Conservation (phyloP, 2,329 filamentous ascomycete species). For the Aureobasidium zeae region DNA sequence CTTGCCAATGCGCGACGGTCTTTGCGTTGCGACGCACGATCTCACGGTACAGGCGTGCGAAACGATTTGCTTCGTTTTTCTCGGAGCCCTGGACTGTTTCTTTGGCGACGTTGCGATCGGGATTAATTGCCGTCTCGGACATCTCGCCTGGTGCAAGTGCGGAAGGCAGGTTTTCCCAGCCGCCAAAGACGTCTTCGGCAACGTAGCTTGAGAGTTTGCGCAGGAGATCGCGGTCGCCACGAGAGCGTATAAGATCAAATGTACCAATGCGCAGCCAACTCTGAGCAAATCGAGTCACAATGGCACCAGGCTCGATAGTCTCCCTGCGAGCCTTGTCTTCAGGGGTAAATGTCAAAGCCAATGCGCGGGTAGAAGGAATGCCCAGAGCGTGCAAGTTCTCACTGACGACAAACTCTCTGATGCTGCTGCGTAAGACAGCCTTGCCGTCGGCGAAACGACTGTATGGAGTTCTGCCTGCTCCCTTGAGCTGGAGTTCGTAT, state of each 20-base stretch:
- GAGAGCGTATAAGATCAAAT: constrained; percentile 79
- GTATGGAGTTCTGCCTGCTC: constrained; percentile 87
- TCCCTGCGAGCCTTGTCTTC: constrained; percentile 67
- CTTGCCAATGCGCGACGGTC: constrained; percentile 90
- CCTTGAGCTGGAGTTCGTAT: constrained; percentile 91
- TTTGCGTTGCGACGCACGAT: constrained; percentile 75
- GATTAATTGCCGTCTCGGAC: constrained; percentile 39
- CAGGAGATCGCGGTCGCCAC: constrained; percentile 68
- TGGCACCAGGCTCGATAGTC: constrained; percentile 76
- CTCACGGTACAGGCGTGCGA: constrained; percentile 76
- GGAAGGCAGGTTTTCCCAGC: constrained; percentile 75
- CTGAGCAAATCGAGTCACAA: constrained; percentile 85
- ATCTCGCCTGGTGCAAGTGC: constrained; percentile 41
- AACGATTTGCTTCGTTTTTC: constrained; percentile 68
- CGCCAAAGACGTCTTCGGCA: constrained; percentile 76
- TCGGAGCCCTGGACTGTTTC: constrained; percentile 57
- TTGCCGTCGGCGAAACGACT: constrained; percentile 94
- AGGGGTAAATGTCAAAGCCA: constrained; percentile 71
- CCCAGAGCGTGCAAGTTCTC: constrained; percentile 77
- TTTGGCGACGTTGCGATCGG: constrained; percentile 30
- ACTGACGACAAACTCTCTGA: constrained; percentile 87
- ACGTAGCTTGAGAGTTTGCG: constrained; percentile 70
- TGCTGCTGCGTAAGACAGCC: constrained; percentile 83
- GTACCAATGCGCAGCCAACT: constrained; percentile 90
- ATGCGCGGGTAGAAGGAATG: constrained; percentile 77